Percentiles rank a stretch among this genome's conserved stretches.
Evolutionary conservation across 306 rosid species (phyloP).

Genomic region (Begonia peltatifolia): DNA sequence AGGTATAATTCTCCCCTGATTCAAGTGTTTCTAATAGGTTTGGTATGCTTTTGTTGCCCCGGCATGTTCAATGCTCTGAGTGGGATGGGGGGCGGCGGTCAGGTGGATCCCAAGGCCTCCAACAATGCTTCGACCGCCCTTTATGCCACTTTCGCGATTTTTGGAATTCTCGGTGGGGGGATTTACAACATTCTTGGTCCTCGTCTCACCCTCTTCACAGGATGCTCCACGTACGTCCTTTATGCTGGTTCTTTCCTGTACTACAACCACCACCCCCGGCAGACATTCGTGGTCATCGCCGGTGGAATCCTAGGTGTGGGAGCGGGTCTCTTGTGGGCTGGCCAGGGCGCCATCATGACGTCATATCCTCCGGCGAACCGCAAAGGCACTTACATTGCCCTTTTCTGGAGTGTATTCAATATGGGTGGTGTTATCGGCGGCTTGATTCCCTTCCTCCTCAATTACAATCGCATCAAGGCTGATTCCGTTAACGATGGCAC

Average conservation of each 20-base stretch:
- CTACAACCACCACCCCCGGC: constrained; percentile 65
- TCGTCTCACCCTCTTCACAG: constrained; percentile 58
- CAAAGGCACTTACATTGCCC: constrained; percentile 66
- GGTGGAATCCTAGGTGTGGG: constrained; percentile 71
- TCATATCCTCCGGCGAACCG: constrained; percentile 70
- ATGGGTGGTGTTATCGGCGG: constrained; percentile 95
- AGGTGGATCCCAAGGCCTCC: constrained; percentile 50
- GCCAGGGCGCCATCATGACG: constrained; percentile 89
- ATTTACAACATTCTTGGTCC: constrained; percentile 92
- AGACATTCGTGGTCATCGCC: constrained; percentile 39
- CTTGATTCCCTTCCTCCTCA: constrained; percentile 51
- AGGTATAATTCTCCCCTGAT: constrained; percentile 62
- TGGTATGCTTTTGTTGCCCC: constrained; percentile 89
- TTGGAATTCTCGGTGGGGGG: constrained; percentile 87
- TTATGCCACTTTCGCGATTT: constrained; percentile 59
- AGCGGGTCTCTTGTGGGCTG: constrained; percentile 82
- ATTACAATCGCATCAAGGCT: constrained; percentile 36
- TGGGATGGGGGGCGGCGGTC: constrained; percentile 95
- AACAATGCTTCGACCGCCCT: constrained; percentile 80
- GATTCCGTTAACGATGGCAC: constrained; percentile 74
- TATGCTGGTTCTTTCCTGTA: constrained; percentile 81
- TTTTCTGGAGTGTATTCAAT: constrained; percentile 89
- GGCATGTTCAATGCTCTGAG: constrained; percentile 91
- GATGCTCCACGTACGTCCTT: constrained; percentile 60
- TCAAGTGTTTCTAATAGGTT: constrained; percentile 48